Base-by-base conservation (phyloP, 768 basidiomycete genomes). In the Cystobasidium tubakii region DNA sequence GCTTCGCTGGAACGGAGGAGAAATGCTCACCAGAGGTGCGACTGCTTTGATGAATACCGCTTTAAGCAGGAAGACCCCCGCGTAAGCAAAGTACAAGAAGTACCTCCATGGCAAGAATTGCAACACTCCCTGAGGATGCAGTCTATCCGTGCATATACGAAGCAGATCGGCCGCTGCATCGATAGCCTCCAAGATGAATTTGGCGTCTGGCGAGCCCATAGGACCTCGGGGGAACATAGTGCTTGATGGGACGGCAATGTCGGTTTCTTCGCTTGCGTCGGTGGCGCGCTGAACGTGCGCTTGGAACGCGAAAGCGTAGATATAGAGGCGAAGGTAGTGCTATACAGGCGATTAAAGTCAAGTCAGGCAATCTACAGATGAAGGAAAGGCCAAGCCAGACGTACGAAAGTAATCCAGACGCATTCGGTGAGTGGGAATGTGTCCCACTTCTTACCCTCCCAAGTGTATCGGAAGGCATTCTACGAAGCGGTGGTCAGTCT, bases 261-360 rank as follows among this genome's bases (percentile, higher is more conserved):
- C 73, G 3, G 43, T 43, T n/a, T 33, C 55, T 36, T 21, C 29
- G 21, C 23, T 29, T 31, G 33, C 27, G 44, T 50, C 9, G 6
- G 46, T 66, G 19, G 36, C 43, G 23, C 76, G 72, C 25, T 73
- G 74, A 9, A 72, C 21, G 34, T 70, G 64, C 19, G 74, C 77
- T n/a, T 78, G 78, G 36, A 78, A 76, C 34, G 77, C 74, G 53
- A 79, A 77, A 27, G 71, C 74, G 57, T 75, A 75, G 27, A 76
- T 71, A 44, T 71, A 71, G 3, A 71, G 69, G 50, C 69, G 69
- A 9, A 71, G 69, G 54, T 71, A 71, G 25, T 71, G 69, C 66
- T 67, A 53, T 63, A n/a, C 4, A 36, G 12, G 34, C 27, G 15
- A 34, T 12, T n/a, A 10, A n/a, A n/a, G n/a, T n/a, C n/a, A n/a